Evolutionary conservation across 177 flowering plant genomes (phyloP).

Genomic region (Vitis hybrid): DNA sequence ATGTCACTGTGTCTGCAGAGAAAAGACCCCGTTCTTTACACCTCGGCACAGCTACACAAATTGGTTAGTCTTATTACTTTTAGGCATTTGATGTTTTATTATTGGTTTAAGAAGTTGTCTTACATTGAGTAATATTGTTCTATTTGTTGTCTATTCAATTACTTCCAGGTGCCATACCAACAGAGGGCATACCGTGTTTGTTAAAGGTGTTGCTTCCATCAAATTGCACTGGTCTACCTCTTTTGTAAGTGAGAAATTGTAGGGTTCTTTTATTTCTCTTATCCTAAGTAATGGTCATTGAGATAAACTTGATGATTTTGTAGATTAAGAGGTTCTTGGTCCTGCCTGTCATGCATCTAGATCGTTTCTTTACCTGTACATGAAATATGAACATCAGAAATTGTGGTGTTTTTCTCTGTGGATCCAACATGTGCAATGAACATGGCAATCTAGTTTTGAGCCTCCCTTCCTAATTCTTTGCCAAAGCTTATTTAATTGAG

Average conservation of each 20-base stretch:
- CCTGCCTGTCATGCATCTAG: background rate
- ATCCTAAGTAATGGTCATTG: too few relatives aligned
- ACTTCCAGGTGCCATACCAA: conserved; percentile 79
- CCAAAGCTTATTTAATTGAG: too few relatives aligned
- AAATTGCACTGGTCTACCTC: conserved; percentile 78
- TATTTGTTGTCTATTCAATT: conserved; percentile 1
- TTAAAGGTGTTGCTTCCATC: conserved; percentile 88
- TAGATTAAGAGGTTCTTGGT: background rate
- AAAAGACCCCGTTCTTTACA: conserved; percentile 80
- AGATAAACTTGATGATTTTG: background rate
- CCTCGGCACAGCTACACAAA: conserved; percentile 94
- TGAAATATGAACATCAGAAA: too few relatives aligned
- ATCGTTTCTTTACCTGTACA: too few relatives aligned
- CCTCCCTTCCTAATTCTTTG: too few relatives aligned
- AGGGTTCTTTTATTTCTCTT: background rate
- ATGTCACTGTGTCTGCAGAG: conserved; percentile 74
- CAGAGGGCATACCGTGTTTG: conserved; percentile 96
- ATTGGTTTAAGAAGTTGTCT: background rate
- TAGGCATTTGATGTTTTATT: background rate
- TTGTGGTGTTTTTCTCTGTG: too few relatives aligned
- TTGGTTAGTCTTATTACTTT: conserved; percentile 53
- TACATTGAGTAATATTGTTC: background rate
- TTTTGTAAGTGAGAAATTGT: conserved; percentile 53
- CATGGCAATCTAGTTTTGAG: too few relatives aligned
- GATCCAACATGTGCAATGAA: too few relatives aligned